Base-by-base conservation (phyloP, 1,284 basidiomycete genomes). In the Nidula niveotomentosa region DNA sequence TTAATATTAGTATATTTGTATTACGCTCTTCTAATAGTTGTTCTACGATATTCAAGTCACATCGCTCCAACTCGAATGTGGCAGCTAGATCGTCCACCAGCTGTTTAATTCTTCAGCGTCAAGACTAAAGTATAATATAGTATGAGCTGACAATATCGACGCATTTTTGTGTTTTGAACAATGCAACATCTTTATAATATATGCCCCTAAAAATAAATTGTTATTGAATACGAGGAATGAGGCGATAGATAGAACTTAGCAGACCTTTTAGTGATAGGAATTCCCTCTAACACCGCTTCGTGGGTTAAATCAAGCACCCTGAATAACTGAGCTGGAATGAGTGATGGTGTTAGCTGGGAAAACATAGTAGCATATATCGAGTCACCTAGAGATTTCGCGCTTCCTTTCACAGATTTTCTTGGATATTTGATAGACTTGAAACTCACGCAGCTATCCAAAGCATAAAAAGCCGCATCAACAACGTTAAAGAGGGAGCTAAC, bases 41-140 rank as follows among this genome's bases (percentile, higher is more conserved):
- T 30, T 15, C 64, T 59, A 94, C 94, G 35, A 97, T 85, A 63
- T 90, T 87, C 53, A 97, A 76, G 63, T 93, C 88, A 6, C 82
- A 81, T 41, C 95, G 79, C 49, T 85, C 78, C 2, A 95, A 66
- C 2, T 80, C 76, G 33, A 94, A 81, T 0, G 93, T 93, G 0
- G 91, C 92, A 0, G 93, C 90, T 10, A 97, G 71, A 63, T 95
- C 92, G 62, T 96, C 94, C 15, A 96, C 84, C 13, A 96, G 77
- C 94, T 96, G 61, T 1, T 12, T 23, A 23, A 23, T 23, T 23
- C 23, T 23, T 23, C 23, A 23, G 23, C 23, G 23, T 23, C 23
- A 23, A 23, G 23, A 23, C 23, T 5, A 23, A 23, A 23, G 23
- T 23, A 23, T 23, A 23, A 23, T 23, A 23, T 41, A 41, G 34